phyloP scores from a whole-genome alignment of 306 rosid genomes.

The Vicia faba region DNA sequence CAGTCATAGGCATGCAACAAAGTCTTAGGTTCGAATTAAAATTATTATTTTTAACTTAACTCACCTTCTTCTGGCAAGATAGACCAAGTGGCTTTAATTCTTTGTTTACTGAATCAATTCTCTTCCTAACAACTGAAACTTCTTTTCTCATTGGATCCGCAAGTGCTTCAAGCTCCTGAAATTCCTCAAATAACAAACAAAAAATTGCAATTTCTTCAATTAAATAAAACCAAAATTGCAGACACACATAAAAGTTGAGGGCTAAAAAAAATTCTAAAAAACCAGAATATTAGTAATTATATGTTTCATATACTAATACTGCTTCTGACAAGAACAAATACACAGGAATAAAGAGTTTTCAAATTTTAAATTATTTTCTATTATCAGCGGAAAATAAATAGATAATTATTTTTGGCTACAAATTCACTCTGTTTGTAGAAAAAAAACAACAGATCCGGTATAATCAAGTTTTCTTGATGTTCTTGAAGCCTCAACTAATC shows the following conservation, averaged over 20 bases:
- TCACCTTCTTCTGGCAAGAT: conserved; percentile 96
- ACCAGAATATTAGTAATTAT: conserved; percentile 1
- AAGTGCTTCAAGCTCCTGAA: conserved; percentile 88
- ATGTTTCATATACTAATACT: conserved; percentile 17
- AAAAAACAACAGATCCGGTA: conserved; percentile 47
- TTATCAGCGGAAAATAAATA: conserved; percentile 5
- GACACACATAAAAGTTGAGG: not conserved
- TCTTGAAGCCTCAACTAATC: conserved; percentile 23
- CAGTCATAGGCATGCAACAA: too few relatives aligned
- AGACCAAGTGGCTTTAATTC: conserved; percentile 96
- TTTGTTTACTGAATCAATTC: conserved; percentile 84
- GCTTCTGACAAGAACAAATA: conserved; percentile 31
- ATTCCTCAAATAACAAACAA: conserved; percentile 37
- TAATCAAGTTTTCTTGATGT: conserved; percentile 20
- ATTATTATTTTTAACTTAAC: conserved; percentile 37
- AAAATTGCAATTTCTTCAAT: conserved; percentile 30
- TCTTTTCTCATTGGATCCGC: conserved; percentile 99
- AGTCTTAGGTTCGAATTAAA: too few relatives aligned
- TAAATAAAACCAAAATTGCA: not conserved
- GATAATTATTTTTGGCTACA: conserved; percentile 18
- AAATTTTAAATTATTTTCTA: conserved; percentile 35
- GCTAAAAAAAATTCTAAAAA: conserved; percentile 2
- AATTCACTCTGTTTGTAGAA: conserved; percentile 13
- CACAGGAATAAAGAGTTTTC: conserved; percentile 28
- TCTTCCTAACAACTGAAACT: conserved; percentile 78